A percentile compares a stretch with the other conserved stretches of the same genome.
Evolutionary conservation across 2,329 filamentous ascomycete genomes (phyloP).

Genomic region (Colletotrichum salicis): DNA sequence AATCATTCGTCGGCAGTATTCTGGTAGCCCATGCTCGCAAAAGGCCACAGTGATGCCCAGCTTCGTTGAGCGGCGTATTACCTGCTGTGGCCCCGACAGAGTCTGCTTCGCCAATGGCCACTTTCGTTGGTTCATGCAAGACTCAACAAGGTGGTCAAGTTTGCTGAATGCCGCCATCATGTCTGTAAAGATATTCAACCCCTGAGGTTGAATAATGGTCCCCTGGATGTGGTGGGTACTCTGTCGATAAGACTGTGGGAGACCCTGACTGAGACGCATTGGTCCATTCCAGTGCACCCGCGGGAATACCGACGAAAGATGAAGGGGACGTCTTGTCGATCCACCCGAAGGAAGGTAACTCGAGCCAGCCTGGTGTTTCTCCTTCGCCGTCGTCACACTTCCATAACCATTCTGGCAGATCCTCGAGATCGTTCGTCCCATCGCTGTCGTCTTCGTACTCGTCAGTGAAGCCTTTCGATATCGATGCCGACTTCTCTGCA

Average conservation of each 20-base stretch:
- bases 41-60: background rate
- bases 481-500: slow-evolving; percentile 40
- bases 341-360: slow-evolving; percentile 15
- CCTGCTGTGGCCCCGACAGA: background rate
- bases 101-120: background rate
- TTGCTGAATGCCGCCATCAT: background rate
- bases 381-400: slow-evolving; percentile 25
- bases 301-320: background rate
- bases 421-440: slow-evolving; percentile 3
- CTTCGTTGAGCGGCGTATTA: background rate
- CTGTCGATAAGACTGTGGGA: slow-evolving; percentile 13
- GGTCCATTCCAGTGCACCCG: slow-evolving; percentile 15
- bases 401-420: slow-evolving; percentile 36
- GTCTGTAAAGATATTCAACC: slow-evolving; percentile 13
- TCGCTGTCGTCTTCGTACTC: slow-evolving; percentile 29
- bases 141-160: background rate
- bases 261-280: slow-evolving; percentile 23
- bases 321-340: slow-evolving; percentile 7
- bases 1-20: background rate
- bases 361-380: slow-evolving; percentile 10
- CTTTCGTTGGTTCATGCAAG: background rate
- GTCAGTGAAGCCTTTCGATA: slow-evolving; percentile 16
- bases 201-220: no score
- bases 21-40: background rate
- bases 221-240: slow-evolving; percentile 9